Evolutionary conservation across 208 protist genomes (phyloP), one percentile per base, ranked within the genome.

Genomic region (Herpetomonas tarakana): DNA sequence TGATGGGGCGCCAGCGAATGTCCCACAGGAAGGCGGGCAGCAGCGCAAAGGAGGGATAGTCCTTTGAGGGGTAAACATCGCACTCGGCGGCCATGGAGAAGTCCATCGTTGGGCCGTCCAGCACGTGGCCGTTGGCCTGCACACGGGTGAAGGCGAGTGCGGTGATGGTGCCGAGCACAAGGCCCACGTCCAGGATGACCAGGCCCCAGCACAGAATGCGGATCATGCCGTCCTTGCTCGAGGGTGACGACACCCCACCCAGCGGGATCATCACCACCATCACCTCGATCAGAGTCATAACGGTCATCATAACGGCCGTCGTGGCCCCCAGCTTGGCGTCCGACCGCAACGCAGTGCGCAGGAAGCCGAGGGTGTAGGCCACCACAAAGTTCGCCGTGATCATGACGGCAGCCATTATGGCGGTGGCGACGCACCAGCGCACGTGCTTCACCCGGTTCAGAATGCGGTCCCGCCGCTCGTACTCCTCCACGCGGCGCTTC

Each of bases 1-100:
- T 92, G 56, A 94, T 64, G 21, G 76, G 83, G 7, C 88, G 80
- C 83, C 88, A 94, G 26, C 88, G 84, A 22, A 92, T 22, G 67
- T 94, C 88, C 31, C 25, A 58, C 18, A 94, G 73, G 22, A 55
- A n/a, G 0, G 88, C 78, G 0, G 88, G 82, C 21, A 94, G 64
- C 0, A 84, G 47, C 0, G 46, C 81, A 63, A 94, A 94, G 35
- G 82, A 84, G 0, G 88, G 88, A 12, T 59, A 59, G 24, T 65
- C 56, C 21, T 74, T 62, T 28, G 50, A 65, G 1, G 49, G 31
- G 64, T 84, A 82, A 0, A 64, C 64, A 3, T 31, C 62, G 60
- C 88, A 91, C 30, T 66, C 58, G 18, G 77, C 63, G 2, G 62
- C 27, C 75, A 77, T 73, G 9, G 78, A 81, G 62, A 90, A 71